A percentile compares a stretch with the other conserved stretches of the same genome.
These are phyloP conservation scores for Russula dissimulans DNA, from an alignment of 768 basidiomycete species.

Conservation along the genomic window DNA sequence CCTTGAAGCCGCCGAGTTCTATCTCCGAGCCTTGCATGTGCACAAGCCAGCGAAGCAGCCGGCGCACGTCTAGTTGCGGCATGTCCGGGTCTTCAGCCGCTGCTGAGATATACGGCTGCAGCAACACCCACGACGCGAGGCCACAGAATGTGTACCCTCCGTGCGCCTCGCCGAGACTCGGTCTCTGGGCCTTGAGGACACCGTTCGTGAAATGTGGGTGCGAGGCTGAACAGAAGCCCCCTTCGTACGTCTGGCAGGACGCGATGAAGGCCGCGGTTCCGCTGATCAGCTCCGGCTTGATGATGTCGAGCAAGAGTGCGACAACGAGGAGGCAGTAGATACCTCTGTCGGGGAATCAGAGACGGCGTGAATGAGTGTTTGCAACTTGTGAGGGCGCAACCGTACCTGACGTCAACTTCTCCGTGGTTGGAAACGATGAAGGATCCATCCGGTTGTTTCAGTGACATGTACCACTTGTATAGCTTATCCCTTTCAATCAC, in stretches of 20 bases:
- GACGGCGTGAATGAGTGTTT: background rate
- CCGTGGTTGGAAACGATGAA: conserved; percentile 82
- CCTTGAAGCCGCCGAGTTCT: conserved; percentile 88
- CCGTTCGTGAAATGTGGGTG: conserved; percentile 47
- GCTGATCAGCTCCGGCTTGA: conserved; percentile 79
- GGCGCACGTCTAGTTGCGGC: conserved; percentile 46
- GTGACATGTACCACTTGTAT: conserved; percentile 82
- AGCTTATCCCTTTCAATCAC: conserved; percentile 46
- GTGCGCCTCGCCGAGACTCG: conserved; percentile 89
- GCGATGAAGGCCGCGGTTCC: conserved; percentile 74
- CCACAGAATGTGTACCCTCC: conserved; percentile 97
- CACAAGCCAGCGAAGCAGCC: conserved; percentile 70
- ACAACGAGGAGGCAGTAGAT: conserved; percentile 86
- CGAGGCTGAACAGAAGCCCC: conserved; percentile 80
- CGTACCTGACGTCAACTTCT: conserved; percentile 88
- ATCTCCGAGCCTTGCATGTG: conserved; percentile 75
- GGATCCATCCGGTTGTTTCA: conserved; percentile 90
- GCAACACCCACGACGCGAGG: conserved; percentile 72
- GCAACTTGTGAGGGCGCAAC: conserved; percentile 15
- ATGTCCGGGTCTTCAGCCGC: conserved; percentile 17
- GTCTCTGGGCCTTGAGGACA: conserved; percentile 31
- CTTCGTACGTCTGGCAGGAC: conserved; percentile 95
- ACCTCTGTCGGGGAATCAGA: conserved; percentile 42
- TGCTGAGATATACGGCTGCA: conserved; percentile 44
- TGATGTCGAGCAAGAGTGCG: conserved; percentile 72